Evolutionary conservation across 192 early-diverging fungal genomes (phyloP).

Genomic region (Endogone sp.): DNA sequence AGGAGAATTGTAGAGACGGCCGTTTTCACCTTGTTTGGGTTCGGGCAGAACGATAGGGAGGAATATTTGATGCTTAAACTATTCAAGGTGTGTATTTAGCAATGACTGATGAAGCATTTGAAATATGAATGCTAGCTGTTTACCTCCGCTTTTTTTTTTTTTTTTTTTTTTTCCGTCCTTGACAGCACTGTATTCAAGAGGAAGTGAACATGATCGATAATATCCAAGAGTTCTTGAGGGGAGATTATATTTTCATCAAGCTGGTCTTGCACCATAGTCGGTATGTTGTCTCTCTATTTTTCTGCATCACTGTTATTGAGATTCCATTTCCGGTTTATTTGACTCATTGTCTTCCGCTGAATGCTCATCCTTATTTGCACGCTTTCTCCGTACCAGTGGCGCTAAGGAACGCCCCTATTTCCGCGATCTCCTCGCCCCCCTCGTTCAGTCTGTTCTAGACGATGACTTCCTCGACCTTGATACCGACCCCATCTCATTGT

Average conservation of each 20-base stretch:
- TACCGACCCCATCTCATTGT: constrained; percentile 87
- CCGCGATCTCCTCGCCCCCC: constrained; percentile 74
- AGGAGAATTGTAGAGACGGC: constrained; percentile 87
- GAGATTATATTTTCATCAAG: constrained; percentile 97
- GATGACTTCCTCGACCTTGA: constrained; percentile 84
- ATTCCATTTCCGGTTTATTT: constrained; percentile 6
- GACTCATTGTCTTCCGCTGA: neutral
- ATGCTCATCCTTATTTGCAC: neutral
- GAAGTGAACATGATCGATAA: constrained; percentile 84
- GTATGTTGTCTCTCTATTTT: constrained; percentile 28
- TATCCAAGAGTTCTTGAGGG: constrained; percentile 87
- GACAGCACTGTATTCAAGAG: constrained; percentile 68
- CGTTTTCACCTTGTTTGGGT: constrained; percentile 92
- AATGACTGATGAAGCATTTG: too few species aligned
- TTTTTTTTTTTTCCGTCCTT: too few species aligned
- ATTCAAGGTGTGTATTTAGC: constrained; percentile 61
- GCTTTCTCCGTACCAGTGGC: constrained; percentile 45
- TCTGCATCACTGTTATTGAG: neutral
- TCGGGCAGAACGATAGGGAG: constrained; percentile 94
- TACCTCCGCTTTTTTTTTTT: too few species aligned
- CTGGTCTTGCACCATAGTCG: constrained; percentile 93
- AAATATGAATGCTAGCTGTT: too few species aligned
- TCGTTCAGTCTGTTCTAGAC: constrained; percentile 75
- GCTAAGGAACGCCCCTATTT: constrained; percentile 94
- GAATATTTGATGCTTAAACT: constrained; percentile 95